Evolutionary conservation across 805 yeast species (phyloP), one percentile per base, ranked within the genome.

Genomic region (Teunomyces gatunensis): DNA sequence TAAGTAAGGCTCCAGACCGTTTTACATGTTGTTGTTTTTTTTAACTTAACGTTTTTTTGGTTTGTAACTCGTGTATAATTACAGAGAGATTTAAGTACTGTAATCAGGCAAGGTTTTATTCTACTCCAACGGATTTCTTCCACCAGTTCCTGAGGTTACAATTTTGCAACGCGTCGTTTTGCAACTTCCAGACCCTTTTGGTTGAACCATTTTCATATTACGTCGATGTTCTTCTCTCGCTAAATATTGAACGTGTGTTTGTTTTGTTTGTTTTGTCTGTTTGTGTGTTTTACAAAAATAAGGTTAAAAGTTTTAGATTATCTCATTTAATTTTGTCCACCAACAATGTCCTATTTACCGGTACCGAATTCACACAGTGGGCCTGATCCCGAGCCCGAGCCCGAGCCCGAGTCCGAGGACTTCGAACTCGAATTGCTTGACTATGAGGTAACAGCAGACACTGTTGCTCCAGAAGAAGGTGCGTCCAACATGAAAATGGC

Each of bases 401-500:
- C 28, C 27, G 41, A 23, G 10, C 13, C 18, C 30, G 32, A 42
- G n/a, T 33, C 32, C 12, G 59, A 58, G 36, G 56, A 54, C 11
- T 49, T 61, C 25, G 65, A 60, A 30, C 53, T 60, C 9, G 52
- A 48, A 37, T 15, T 21, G 3, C 47, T 42, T n/a, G 50, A 41
- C 44, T 41, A 39, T 15, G 51, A 47, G 25, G 46, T 41, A 6
- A 18, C 15, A 13, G 25, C 15, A 18, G 25, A 40, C 3, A 23
- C 11, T 4, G 27, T 18, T 11, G 1, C 42, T 25, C 39, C 45
- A 4, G 64, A 59, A 20, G 49, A 53, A 17, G 75, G 74, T 4
- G 60, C 63, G 17, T 70, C 76, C 10, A 61, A 55, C 51, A 75
- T 91, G 77, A 79, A 78, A 48, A 86, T 86, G 89, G 97, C 97